Base-by-base conservation (phyloP, 495 filamentous ascomycete genomes). In the Friedmanniomyces simplex region DNA sequence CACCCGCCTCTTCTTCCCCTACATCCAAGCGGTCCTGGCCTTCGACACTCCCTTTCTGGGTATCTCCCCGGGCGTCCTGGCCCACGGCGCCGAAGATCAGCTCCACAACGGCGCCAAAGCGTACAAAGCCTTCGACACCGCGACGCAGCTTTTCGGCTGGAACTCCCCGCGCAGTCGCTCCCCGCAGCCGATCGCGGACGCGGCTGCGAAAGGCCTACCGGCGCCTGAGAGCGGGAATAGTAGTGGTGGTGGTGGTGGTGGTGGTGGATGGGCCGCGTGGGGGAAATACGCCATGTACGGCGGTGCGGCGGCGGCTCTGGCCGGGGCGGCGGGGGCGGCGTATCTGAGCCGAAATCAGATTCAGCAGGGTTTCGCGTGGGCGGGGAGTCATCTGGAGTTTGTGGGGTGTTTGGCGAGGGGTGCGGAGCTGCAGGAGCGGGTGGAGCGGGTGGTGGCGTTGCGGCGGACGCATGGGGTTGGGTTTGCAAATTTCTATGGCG, bases 1-100 rank as follows among this genome's bases (percentile, higher is more conserved):
- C 20, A 75, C 67, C 57, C 53, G 60, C 16, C 71, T 82, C 62
- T 82, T 85, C 77, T 86, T 85, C 63, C 82, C 82, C 20, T 82
- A 81, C 66, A 76, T 98, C 59, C 84, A 88, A 65, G 93, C 88
- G 52, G 79, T 97, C 25, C 79, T 97, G 22, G 89, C 91, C 34
- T 96, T 97, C 68, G 93, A 98, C 71, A 98, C 93, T 0, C 93
- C 93, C 1, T 98, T 84, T 62, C 78, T 98, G 0, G 91, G 93
- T 20, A 89, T 98, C 57, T 81, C 87, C 6, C 90, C 93, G 0
- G 84, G 87, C 22, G 88, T 96, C 0, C 82, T 96, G 5, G 90
- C 91, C 2, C 86, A 96, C 66, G 85, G 87, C 20, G 91, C 90
- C 11, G 89, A 96, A 69, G 81, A 77, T 4, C 89, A 96, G 59